Conservation (phyloP, 2,329 filamentous ascomycete species). For the Cercospora zeina region DNA sequence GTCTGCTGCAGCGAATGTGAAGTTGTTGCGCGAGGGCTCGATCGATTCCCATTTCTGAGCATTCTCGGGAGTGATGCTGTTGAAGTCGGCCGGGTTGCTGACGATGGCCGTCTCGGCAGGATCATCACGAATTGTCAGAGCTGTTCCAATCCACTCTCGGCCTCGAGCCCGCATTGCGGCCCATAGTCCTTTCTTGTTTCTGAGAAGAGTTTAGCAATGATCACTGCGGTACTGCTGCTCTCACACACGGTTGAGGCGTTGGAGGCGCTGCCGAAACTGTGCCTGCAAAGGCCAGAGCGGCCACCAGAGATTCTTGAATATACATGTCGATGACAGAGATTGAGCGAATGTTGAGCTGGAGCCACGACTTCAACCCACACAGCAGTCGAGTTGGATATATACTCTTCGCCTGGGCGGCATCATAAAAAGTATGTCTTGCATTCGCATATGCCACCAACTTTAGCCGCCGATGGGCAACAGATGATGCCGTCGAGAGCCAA, state of each 20-base stretch:
- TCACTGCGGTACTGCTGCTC: background rate
- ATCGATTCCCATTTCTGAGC: constrained; percentile 46
- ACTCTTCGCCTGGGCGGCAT: background rate
- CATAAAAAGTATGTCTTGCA: background rate
- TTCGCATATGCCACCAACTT: background rate
- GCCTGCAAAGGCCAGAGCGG: constrained; percentile 10
- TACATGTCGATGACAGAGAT: background rate
- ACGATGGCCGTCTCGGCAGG: constrained; percentile 27
- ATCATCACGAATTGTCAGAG: constrained; percentile 41
- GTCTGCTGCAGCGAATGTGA: constrained; percentile 34
- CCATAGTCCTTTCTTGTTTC: constrained; percentile 20
- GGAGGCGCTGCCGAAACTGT: background rate
- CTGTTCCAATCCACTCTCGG: constrained; percentile 42
- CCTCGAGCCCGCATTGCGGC: constrained; percentile 28
- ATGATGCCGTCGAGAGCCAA: background rate
- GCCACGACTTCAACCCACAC: background rate
- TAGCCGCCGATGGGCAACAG: background rate
- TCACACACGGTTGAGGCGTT: background rate
- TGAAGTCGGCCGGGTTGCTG: constrained; percentile 30
- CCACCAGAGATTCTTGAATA: background rate
- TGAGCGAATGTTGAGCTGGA: background rate
- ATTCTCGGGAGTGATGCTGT: constrained; percentile 39
- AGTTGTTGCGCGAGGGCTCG: constrained; percentile 41
- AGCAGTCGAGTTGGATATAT: background rate
- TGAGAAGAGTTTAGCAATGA: background rate